These are phyloP conservation scores for Oenanthe sinensis DNA, from an alignment of 129 eudicot genomes.

Conservation along the genomic window DNA sequence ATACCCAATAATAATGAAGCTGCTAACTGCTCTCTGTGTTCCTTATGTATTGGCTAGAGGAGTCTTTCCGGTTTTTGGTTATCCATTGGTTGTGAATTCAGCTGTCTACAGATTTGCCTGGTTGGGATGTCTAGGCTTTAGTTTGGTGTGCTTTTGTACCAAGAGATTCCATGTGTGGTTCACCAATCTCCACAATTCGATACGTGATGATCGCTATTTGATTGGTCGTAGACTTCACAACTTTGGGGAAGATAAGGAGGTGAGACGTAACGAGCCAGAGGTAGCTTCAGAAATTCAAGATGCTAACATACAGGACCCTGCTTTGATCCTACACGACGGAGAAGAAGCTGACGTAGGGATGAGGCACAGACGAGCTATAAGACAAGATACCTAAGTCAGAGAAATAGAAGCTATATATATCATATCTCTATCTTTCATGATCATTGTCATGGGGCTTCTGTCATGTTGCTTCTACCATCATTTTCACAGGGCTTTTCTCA, in stretches of 20 bases:
- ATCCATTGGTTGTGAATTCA: slow-evolving; percentile 75
- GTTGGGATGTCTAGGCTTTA: slow-evolving; percentile 73
- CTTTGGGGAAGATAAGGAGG: slow-evolving; percentile 46
- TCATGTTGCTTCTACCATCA: background rate
- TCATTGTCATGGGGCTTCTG: background rate
- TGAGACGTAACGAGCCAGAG: slow-evolving; percentile 14
- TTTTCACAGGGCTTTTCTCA: background rate
- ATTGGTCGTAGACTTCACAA: slow-evolving; percentile 86
- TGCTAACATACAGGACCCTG: slow-evolving; percentile 1
- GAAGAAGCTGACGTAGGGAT: slow-evolving; percentile 40
- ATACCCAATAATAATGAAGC: slow-evolving; percentile 71
- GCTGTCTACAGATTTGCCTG: slow-evolving; percentile 91
- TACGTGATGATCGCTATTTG: slow-evolving; percentile 84
- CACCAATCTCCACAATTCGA: slow-evolving; percentile 82
- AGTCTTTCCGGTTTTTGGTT: slow-evolving; percentile 73
- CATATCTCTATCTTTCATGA: background rate
- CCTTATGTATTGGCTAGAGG: slow-evolving; percentile 87
- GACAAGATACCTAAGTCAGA: slow-evolving; percentile 30
- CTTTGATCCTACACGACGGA: slow-evolving; percentile 1
- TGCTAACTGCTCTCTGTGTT: slow-evolving; percentile 78
- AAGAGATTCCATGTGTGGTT: slow-evolving; percentile 90
- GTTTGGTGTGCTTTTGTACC: slow-evolving; percentile 64
- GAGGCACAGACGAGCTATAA: slow-evolving; percentile 43
- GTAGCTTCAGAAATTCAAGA: slow-evolving; percentile 11
- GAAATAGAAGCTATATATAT: background rate